Evolutionary conservation across 148 eudicot genomes (phyloP), one percentile per base, ranked within the genome.

Genomic region (Amaranthus hypochondriacus): DNA sequence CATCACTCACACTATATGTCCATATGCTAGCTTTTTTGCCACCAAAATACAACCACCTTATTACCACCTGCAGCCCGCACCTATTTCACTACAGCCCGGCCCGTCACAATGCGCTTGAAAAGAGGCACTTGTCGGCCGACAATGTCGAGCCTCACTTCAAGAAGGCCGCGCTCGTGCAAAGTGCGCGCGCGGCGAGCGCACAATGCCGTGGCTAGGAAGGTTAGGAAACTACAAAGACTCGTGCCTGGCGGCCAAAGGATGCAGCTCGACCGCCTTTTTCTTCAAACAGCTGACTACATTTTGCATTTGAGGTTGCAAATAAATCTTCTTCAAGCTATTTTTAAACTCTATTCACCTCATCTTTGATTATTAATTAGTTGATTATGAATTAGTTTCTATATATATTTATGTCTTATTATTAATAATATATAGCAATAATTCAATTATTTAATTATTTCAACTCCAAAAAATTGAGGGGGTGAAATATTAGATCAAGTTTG

Each of bases 231-330:
- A 68, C 85, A 84, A 70, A 85, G 84, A 70, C 60, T 87, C 2
- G 57, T 89, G 0, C 93, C 93, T 1, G 93, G 90, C 4, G 90
- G 89, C 18, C 62, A 69, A 49, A 79, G 73, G 44, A 50, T 80
- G 70, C 53, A 73, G 2, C 67, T 86, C 2, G 90, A 82, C 69
- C 70, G 67, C 21, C 87, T 89, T 28, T 76, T 89, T 6, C 73
- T 83, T 0, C 79, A 56, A 8, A 85, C 93, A 1, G 86, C 89
- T 0, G 78, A 85, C 74, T 89, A 89, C 72, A 89, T 89, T 18
- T 51, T 85, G 84, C 89, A 79, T 28, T 70, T 89, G 76, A 87
- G 77, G 86, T 64, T 82, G 69, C 90, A 89, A 76, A 75, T 89
- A 62, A 39, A 74, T 72, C 63, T 87, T 42, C 79, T 89, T 44